phyloP scores from a whole-genome alignment of 345 rosid species.

The Moricandia moricandioides region DNA sequence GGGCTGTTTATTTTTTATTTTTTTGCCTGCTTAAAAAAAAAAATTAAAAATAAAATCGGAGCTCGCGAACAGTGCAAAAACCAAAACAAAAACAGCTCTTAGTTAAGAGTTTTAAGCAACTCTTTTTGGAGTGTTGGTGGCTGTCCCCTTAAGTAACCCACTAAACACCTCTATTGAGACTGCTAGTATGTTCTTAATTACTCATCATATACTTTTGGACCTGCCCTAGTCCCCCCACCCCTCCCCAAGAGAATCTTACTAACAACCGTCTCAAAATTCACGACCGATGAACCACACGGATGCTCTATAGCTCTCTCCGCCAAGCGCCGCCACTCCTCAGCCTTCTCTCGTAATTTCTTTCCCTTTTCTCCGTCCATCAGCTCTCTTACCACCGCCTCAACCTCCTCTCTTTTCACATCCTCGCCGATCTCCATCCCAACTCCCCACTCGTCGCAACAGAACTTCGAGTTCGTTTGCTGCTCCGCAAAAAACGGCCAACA shows the following conservation, averaged over 20 bases:
- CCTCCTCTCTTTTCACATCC: slow-evolving; percentile 49
- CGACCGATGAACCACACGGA: slow-evolving; percentile 39
- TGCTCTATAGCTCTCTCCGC: slow-evolving; percentile 26
- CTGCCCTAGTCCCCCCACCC: not conserved
- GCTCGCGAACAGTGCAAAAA: too few species aligned
- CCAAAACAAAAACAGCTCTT: too few species aligned
- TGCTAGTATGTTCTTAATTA: too few species aligned
- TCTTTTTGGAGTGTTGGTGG: too few species aligned
- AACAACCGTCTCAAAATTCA: slow-evolving; percentile 27
- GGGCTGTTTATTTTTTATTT: too few species aligned
- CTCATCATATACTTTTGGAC: not conserved
- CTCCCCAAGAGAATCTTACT: not conserved
- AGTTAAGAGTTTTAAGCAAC: too few species aligned
- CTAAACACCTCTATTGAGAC: too few species aligned
- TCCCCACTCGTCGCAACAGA: slow-evolving; percentile 47
- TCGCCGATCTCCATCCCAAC: slow-evolving; percentile 54
- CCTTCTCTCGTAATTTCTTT: slow-evolving; percentile 45
- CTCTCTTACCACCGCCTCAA: slow-evolving; percentile 50
- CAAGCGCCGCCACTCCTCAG: slow-evolving; percentile 41
- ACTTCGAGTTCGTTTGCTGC: slow-evolving; percentile 57
- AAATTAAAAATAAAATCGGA: too few species aligned
- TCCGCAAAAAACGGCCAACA: slow-evolving; percentile 70
- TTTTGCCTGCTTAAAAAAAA: too few species aligned
- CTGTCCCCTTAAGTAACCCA: too few species aligned
- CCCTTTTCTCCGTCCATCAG: slow-evolving; percentile 54